These are phyloP conservation scores for Xylariaceae sp. DNA, from an alignment of 2,329 filamentous ascomycete genomes.

Conservation along the genomic window DNA sequence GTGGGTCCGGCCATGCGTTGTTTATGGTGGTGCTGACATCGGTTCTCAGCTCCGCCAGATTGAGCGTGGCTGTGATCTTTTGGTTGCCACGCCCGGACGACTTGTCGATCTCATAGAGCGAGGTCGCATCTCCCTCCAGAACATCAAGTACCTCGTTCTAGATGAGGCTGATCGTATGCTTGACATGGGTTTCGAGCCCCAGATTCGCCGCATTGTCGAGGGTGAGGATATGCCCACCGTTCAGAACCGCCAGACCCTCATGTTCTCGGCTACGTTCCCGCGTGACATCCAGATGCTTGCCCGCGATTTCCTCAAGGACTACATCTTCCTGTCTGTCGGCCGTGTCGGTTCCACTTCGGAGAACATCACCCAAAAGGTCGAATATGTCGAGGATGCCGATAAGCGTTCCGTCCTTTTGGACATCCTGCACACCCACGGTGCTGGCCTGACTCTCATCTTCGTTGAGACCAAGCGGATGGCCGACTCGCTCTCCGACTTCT, in stretches of 20 bases:
- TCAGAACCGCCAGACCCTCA: constrained; percentile 86
- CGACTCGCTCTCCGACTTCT: constrained; percentile 92
- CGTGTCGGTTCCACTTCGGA: constrained; percentile 99
- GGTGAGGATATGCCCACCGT: constrained; percentile 94
- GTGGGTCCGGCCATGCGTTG: constrained; percentile 96
- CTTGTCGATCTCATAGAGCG: constrained; percentile 97
- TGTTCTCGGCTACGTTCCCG: constrained; percentile 99
- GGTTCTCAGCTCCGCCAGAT: constrained; percentile 97
- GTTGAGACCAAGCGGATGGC: constrained; percentile 99
- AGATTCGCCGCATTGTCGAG: constrained; percentile 97
- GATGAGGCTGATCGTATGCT: constrained; percentile 99
- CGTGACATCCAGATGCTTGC: constrained; percentile 99
- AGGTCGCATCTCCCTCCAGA: constrained; percentile 92
- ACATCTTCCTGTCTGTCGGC: constrained; percentile 97
- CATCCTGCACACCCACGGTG: constrained; percentile 90
- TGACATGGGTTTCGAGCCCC: constrained; percentile 99
- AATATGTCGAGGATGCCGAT: constrained; percentile 94
- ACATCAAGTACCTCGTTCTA: constrained; percentile 98
- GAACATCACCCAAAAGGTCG: constrained; percentile 98
- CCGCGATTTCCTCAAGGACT: constrained; percentile 97
- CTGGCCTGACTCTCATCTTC: constrained; percentile 90
- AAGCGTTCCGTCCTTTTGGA: constrained; percentile 97
- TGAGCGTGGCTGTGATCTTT: constrained; percentile 90
- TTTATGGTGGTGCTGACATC: constrained; percentile 98
- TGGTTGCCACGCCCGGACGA: constrained; percentile 95